Evolutionary conservation across 768 basidiomycete genomes (phyloP), one percentile per base, ranked within the genome.

Genomic region (Wakefieldia striispora): DNA sequence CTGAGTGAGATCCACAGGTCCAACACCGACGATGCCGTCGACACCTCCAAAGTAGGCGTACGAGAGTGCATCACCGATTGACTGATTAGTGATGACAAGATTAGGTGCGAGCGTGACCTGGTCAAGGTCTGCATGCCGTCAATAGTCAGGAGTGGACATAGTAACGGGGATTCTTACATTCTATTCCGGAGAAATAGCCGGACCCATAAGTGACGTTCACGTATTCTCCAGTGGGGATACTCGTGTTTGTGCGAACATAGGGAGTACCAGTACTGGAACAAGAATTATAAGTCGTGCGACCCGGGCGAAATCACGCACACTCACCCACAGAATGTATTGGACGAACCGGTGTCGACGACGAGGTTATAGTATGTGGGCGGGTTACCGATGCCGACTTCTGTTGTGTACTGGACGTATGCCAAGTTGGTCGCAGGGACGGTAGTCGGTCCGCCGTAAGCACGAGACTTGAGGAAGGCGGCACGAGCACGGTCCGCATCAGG

Each of bases 181-280:
- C 74, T 29, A 62, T 68, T 16, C 75, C 72, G 66, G 24, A 29
- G 43, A 64, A 50, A 26, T 41, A 50, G 19, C 45, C 58, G 6
- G 1, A 1, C n/a, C 50, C 50, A 43, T 55, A 59, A 12, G 26
- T 43, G 3, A 47, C 45, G 9, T 35, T 44, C 29, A 58, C 45
- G 6, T 11, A 0, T 26, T 56, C 21, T 11, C 63, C 63, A 13
- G 59, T 65, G 41, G 57, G 47, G 35, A 47, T 40, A 43, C 56
- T 60, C 1, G 56, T 61, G 24, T 44, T 37, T 13, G 60, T 62
- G 6, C 39, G 49, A 23, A 49, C 40, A 36, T 60, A 66, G 13
- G 34, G 20, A 13, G 7, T 52, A 11, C 39, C 55, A 11, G 54
- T 51, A 7, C 66, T 59, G 38, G 6, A 16, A 34, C n/a, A 17